Base-by-base conservation (phyloP, 2,329 filamentous ascomycete genomes). In the Curvularia lunata region DNA sequence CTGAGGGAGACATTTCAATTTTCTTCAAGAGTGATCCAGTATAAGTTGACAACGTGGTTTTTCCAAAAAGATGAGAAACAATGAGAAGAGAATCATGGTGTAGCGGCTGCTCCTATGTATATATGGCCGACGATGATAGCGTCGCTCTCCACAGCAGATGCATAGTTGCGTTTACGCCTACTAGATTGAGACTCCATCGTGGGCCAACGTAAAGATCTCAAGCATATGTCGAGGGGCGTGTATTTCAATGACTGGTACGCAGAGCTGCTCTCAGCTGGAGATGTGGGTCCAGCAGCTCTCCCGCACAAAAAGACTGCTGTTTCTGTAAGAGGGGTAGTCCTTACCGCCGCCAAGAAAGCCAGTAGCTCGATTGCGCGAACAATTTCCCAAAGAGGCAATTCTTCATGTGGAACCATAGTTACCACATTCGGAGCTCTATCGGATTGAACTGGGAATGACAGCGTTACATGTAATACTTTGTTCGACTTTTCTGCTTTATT, bases 281-380 rank as follows among this genome's bases (percentile, higher is more conserved):
- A 46, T 46, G 27, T 10, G 52, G 45, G 41, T 30, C 45, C 19
- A 18, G 27, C 19, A 12, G n/a, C 23, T n/a, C 27, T 41, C 37
- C 38, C 10, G 38, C 18, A 28, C 30, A 18, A 54, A 13, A 42
- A 9, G 13, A 34, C n/a, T 28, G 19, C 48, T 32, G n/a, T 16
- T 23, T 52, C 30, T 23, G 18, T 21, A 42, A 28, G 38, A 56
- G 30, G 27, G 43, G 54, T n/a, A 45, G 16, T 30, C 10, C 32
- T 56, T 46, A 41, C 41, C 54, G 12, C 52, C 25, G 52, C 52
- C 37, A 49, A 54, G 52, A 54, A 42, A 10, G 25, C 21, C 45
- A 7, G 19, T n/a, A 32, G 34, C 9, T 38, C n/a, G 28, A 32
- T 27, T 47, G 45, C 28, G 45, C 45, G 45, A 47, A 34, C 18